Percentiles rank a stretch among this genome's conserved stretches.
Evolutionary conservation across 108 stramenopile genomes (phyloP).

Genomic region (Skeletonema costatum): DNA sequence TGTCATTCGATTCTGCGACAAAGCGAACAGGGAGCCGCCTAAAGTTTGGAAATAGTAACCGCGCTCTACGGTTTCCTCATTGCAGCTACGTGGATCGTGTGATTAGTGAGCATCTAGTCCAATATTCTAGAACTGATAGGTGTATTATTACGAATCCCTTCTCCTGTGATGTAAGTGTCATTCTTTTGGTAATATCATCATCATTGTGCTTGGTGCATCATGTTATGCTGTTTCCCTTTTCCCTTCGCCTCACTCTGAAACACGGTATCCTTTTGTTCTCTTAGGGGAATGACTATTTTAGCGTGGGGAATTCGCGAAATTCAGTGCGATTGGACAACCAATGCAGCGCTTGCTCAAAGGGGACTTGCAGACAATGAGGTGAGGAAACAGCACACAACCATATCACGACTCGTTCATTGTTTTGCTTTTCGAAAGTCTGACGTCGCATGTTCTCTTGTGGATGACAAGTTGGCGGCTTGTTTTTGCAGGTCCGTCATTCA

Average conservation of each 20-base stretch:
- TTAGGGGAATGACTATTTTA: slow-evolving; percentile 80
- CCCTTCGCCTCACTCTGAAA: no score
- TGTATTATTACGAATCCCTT: slow-evolving; percentile 70
- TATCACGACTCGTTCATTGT: no score
- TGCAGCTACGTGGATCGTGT: slow-evolving; percentile 91
- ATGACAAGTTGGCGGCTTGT: slow-evolving; percentile 61
- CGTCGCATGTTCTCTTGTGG: not conserved
- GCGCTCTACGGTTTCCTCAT: slow-evolving; percentile 81
- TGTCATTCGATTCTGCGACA: slow-evolving; percentile 56
- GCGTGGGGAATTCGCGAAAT: slow-evolving; percentile 98
- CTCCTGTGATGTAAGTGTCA: slow-evolving; percentile 55
- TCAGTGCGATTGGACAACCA: slow-evolving; percentile 87
- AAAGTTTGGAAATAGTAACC: slow-evolving; percentile 57
- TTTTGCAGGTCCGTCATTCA: slow-evolving; percentile 95
- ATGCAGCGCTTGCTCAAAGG: slow-evolving; percentile 90
- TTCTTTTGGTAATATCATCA: no score
- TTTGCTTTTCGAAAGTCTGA: no score
- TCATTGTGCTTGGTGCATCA: no score
- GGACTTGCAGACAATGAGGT: slow-evolving; percentile 86
- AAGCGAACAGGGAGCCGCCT: slow-evolving; percentile 50
- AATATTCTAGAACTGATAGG: slow-evolving; percentile 79
- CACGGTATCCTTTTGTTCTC: no score
- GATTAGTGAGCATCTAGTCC: slow-evolving; percentile 87
- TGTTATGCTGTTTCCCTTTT: no score
- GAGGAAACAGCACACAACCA: not conserved